Base-by-base conservation (phyloP, 2,329 filamentous ascomycete species). In the Sclerotinia borealis region DNA sequence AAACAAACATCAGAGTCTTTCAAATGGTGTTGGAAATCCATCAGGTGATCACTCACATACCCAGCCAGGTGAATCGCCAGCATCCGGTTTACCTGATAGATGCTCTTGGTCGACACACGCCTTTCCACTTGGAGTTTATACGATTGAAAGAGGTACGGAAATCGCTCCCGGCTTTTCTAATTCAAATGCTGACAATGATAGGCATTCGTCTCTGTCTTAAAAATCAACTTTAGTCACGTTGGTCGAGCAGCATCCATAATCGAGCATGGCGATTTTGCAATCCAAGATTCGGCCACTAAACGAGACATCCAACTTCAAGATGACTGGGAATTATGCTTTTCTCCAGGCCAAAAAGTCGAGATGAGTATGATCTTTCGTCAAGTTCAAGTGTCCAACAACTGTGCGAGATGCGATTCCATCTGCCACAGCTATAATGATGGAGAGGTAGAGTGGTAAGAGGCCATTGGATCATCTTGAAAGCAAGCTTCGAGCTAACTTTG, bases 41-140 rank as follows among this genome's bases (percentile, higher is more conserved):
- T 39, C 55, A 61, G 19, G 54, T 70, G 17, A 54, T 72, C 6
- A 61, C 63, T 3, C 47, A 41, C 9, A 65, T 75, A 8, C 72
- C 73, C 7, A 39, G 55, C 10, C 72, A 74, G 58, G 63, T 75
- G n/a, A 60, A 72, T 11, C 67, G 71, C 1, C 70, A 75, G 59
- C 71, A 75, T 45, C 73, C 73, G 34, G 72, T 75, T 1, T 71
- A 70, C 55, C 47, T 75, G 5, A 64, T 72, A 3, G 74, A 76
- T 66, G 69, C 72, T 8, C 65, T 73, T 4, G 70, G 67, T 9
- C 69, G 65, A 55, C 17, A 63, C 5, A 66, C 41, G 17, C 70
- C 72, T 22, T 76, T 76, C 47, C 71, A 74, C 45, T 52, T 74
- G 1, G 73, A 75, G 17, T 74, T 75, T 39, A 64, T 76, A 13